Evolutionary conservation across 2,329 filamentous ascomycete genomes (phyloP), one percentile per base, ranked within the genome.

Genomic region (Penicillium thymicola): DNA sequence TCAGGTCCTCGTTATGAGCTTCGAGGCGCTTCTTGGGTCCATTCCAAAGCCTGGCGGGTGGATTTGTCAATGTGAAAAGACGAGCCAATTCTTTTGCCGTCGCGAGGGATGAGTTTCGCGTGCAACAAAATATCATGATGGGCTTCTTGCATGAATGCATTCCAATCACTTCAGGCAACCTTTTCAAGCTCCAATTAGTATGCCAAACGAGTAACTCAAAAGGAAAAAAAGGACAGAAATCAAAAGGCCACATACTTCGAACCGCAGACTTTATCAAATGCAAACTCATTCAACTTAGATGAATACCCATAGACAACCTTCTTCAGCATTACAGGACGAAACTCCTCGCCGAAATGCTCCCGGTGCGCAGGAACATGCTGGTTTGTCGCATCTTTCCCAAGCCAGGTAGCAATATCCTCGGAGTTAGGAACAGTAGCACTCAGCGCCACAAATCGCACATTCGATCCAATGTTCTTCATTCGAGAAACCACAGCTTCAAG

Each of bases 391-490:
- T 86, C 82, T 58, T 81, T 87, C 0, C 90, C 90, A 0, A 96
- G 77, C 91, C 90, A 96, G 1, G 79, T 79, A 5, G 90, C 89
- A 61, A 96, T 87, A 67, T 95, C 90, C 45, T 86, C 79, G 0
- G 89, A 88, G 63, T 95, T 95, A 1, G 90, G 90, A 1, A 95
- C 85, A 0, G 90, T 95, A 3, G 90, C 90, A 69, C 90, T 93
- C 44, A 95, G 74, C 1, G 90, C 90, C 28, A 96, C 77, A 64
- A 95, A 94, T 14, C 90, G 85, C 16, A 94, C 85, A 67, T 88
- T 82, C 0, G 86, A 85, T 13, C 87, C 86, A 44, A 90, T 85
- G 0, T 87, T 87, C 72, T 94, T 94, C 90, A 94, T 95, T 9
- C 90, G 86, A 16, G 90, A 93, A 0, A 95, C 89, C 2, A 95